phyloP scores from a whole-genome alignment of 345 rosid species.

The Lenwebbia sp. region DNA sequence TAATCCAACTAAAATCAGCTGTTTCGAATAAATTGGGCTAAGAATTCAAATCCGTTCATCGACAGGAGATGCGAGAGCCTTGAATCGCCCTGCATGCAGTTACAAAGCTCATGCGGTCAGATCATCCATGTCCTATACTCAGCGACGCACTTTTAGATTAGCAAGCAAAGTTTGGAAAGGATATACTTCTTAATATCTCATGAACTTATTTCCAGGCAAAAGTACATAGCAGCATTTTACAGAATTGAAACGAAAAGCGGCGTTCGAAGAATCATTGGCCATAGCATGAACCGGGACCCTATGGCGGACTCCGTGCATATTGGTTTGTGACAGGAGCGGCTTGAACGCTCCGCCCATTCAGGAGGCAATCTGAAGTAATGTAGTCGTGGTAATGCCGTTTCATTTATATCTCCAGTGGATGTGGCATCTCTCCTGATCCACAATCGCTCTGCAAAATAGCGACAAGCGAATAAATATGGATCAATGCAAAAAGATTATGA shows the following conservation, averaged over 20 bases:
- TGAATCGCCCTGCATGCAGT: too few species aligned
- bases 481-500: not conserved
- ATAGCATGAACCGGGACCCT: slow-evolving; percentile 69
- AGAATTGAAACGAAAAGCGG: not conserved
- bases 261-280: slow-evolving; percentile 32
- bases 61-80: too few species aligned
- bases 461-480: not conserved
- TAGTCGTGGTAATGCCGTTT: slow-evolving; percentile 48
- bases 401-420: slow-evolving; percentile 30
- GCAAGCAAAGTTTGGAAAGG: not conserved
- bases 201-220: not conserved
- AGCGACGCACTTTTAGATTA: too few species aligned
- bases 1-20: too few species aligned
- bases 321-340: slow-evolving; percentile 63
- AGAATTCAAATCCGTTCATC: too few species aligned
- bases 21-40: too few species aligned
- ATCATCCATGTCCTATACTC: too few species aligned
- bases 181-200: not conserved
- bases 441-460: slow-evolving; percentile 34
- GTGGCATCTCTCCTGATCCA: slow-evolving; percentile 58
- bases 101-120: too few species aligned
- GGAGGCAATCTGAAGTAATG: slow-evolving; percentile 76
- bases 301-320: slow-evolving; percentile 54
- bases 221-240: not conserved
- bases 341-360: slow-evolving; percentile 64